Base-by-base conservation (phyloP, 139 green algal species). In the Micromonas pusilla region DNA sequence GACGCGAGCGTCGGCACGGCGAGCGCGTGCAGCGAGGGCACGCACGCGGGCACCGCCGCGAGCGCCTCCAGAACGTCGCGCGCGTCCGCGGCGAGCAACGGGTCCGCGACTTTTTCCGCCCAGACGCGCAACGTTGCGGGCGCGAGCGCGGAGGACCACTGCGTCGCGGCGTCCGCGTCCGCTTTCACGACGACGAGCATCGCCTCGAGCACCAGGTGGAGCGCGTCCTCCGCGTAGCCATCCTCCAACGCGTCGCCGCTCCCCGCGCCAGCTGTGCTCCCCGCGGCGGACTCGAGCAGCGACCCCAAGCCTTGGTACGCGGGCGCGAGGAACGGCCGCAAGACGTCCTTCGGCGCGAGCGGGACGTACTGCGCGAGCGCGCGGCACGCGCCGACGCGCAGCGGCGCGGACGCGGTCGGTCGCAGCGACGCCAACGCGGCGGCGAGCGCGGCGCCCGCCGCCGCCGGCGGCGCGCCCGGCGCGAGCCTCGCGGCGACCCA, bases 121-220 rank as follows among this genome's bases (percentile, higher is more conserved):
- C 90, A 94, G 0, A 87, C 73, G 16, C 64, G 54, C 30, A 93
- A 79, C 62, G 84, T 60, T 5, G 76, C 57, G 6, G 84, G 81
- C 3, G 77, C 73, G 30, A 93, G 53, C 28, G 72, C 57, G 0
- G 73, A 71, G 72, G 86, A 85, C 79, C 81, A 88, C 16, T 33
- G 19, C 25, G 79, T 20, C 66, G 83, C 72, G 5, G 81, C 60
- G 19, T 70, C 75, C 33, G 2, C 65, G 67, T 85, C 83, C 0
- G 36, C 26, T 21, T 66, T 68, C 1, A 70, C 32, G 73, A 53
- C 66, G 2, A 80, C 45, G 26, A 57, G 67, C 25, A 94, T 72
- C 28, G 84, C 87, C 79, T 94, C 91, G 76, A 96, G 80, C 64
- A 91, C 88, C 53, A 96, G 66, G 67, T 96, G 88, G 68, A 92